Base-by-base conservation (phyloP, 2,329 filamentous ascomycete species). In the Microcera coccophila region DNA sequence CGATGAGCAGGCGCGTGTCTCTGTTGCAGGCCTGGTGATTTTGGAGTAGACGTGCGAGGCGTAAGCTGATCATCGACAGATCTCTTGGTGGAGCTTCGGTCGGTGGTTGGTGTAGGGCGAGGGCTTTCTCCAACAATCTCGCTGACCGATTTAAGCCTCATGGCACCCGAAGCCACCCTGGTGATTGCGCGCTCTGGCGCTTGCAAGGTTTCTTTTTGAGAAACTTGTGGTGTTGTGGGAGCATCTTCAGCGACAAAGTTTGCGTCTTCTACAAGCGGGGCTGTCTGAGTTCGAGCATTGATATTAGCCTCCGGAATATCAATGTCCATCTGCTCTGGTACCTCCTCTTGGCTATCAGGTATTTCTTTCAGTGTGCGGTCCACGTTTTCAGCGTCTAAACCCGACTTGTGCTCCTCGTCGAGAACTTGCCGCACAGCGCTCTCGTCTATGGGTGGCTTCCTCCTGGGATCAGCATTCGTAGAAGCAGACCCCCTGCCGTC, bases 121-220 rank as follows among this genome's bases (percentile, higher is more conserved):
- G 78, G 72, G 15, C 72, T 74, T 45, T 80, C 81, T 39, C 79
- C 82, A 5, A 87, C 70, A 32, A 87, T 85, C 61, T 88, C 85
- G 15, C 80, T 84, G 4, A 87, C 82, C 4, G 84, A 86, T 58
- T 87, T 88, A 39, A 84, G 80, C 47, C 79, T 74, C 53, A 87
- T 80, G 3, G 82, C 79, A 32, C 83, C 84, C 9, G 85, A 86
- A 3, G 82, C 81, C 17, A 86, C 81, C 53, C 84, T 69, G 1
- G 83, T 87, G 10, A 81, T 84, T 68, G 84, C 84, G 21, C 82
- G 74, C 53, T 70, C 66, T 4, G 53, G 45, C 9, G 56, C 57
- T 15, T 53, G 52, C 2, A 58, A 41, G 2, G 41, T 44, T 11
- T 64, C 58, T 19, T 49, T 53, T 1, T 35, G 37, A 9, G 41